Conservation (phyloP, 2,329 filamentous ascomycete species). For the Nemania bipapillata region DNA sequence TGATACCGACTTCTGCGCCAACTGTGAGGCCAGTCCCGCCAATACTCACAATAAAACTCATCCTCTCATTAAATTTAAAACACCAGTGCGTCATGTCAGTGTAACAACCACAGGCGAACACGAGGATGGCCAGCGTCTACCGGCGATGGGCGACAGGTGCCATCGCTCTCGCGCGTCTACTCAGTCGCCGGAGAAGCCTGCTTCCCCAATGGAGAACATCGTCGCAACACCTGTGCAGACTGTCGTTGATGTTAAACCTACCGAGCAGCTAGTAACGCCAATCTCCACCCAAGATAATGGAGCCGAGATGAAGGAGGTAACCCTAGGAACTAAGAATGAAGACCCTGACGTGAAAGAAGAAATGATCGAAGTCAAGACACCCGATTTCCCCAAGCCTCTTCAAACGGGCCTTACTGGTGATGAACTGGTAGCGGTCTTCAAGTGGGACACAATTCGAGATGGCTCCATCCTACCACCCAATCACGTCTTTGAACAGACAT, state of each 20-base stretch:
- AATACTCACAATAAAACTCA: slow-evolving; percentile 95
- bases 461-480: slow-evolving; percentile 77
- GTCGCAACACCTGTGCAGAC: slow-evolving; percentile 71
- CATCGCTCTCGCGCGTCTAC: slow-evolving; percentile 47
- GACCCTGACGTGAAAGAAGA: slow-evolving; percentile 3
- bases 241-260: slow-evolving; percentile 76
- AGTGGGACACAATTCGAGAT: slow-evolving; percentile 81
- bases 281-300: neutral
- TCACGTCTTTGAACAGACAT: slow-evolving; percentile 85
- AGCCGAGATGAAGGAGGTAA: slow-evolving; percentile 16
- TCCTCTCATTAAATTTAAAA: slow-evolving; percentile 96
- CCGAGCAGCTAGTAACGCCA: slow-evolving; percentile 52
- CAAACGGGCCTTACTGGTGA: slow-evolving; percentile 18
- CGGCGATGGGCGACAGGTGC: slow-evolving; percentile 75
- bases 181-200: slow-evolving; percentile 63
- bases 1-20: slow-evolving; percentile 93
- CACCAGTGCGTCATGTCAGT: slow-evolving; percentile 85
- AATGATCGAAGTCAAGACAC: slow-evolving; percentile 38
- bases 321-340: neutral
- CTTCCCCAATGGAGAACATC: slow-evolving; percentile 61
- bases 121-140: slow-evolving; percentile 70
- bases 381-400: slow-evolving; percentile 30
- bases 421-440: slow-evolving; percentile 69
- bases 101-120: slow-evolving; percentile 87
- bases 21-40: slow-evolving; percentile 86